phyloP scores from a whole-genome alignment of 805 yeast species.

The Limtongia smithiae region DNA sequence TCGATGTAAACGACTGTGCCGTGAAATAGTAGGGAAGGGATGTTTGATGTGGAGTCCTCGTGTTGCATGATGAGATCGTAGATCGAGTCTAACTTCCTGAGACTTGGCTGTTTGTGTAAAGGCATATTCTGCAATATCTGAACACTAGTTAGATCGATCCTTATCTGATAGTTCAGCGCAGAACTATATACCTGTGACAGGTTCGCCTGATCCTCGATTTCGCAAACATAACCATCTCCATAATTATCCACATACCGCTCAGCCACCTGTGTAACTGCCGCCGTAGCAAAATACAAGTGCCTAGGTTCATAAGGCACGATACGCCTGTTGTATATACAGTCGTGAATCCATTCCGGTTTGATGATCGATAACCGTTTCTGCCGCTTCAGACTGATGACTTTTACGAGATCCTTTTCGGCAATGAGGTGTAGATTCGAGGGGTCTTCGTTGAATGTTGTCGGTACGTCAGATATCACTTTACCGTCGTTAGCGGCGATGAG shows the following conservation, averaged over 20 bases:
- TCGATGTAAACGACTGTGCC: slow-evolving; percentile 10
- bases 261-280: slow-evolving; percentile 34
- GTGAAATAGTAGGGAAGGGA: slow-evolving; percentile 28
- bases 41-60: slow-evolving; percentile 35
- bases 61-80: slow-evolving; percentile 26
- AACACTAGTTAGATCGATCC: too few relatives aligned
- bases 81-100: too few relatives aligned
- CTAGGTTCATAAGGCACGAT: slow-evolving; percentile 57
- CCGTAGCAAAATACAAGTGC: slow-evolving; percentile 49
- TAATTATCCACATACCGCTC: slow-evolving; percentile 48
- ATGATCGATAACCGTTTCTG: slow-evolving; percentile 55
- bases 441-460: neutral
- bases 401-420: slow-evolving; percentile 37
- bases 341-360: slow-evolving; percentile 68
- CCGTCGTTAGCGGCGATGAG: slow-evolving; percentile 49
- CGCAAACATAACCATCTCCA: slow-evolving; percentile 59
- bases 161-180: too few relatives aligned
- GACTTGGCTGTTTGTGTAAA: neutral
- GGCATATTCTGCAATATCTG: neutral
- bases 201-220: slow-evolving; percentile 33
- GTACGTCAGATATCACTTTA: slow-evolving; percentile 17
- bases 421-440: slow-evolving; percentile 12
- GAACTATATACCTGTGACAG: slow-evolving; percentile 25
- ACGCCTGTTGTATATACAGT: slow-evolving; percentile 48
- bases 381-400: slow-evolving; percentile 41